Evolutionary conservation across 306 rosid genomes (phyloP), one percentile per base, ranked within the genome.

Genomic region (Medicago arabica): DNA sequence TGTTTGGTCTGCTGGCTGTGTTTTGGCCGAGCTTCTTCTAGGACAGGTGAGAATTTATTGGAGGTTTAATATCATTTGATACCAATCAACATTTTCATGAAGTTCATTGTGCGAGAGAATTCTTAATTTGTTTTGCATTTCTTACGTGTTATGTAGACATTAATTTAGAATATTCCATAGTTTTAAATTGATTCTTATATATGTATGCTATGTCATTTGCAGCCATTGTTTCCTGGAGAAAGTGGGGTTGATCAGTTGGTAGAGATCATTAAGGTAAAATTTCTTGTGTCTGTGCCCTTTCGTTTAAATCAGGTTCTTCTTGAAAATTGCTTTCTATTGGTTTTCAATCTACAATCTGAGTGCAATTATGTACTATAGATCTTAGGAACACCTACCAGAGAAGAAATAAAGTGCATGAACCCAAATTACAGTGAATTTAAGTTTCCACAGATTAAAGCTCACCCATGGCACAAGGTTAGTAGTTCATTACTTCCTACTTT

Each of bases 211-310:
- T 54, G 47, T 81, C 71, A 5, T 78, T 70, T 89, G 85, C 93
- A 94, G 98, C 98, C 98, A 9, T 61, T 94, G 86, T 94, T 94
- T 90, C 98, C 98, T 7, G 98, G 98, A 40, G 98, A 91, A 72
- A 94, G 96, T 76, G 97, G 97, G 16, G 96, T 94, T 76, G 98
- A 94, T 91, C 98, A 94, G 80, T 84, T 94, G 83, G 98, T 94
- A 17, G 97, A 94, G 87, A 94, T 94, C 71, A 94, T 94, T 64
- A 94, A 94, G 95, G 98, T 94, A 72, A 31, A 47, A 25, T 14
- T 50, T 71, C 7, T 69, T 46, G 47, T 67, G 11, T 38, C 57
- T 15, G 19, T 31, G 8, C 71, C 41, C 5, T 43, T 38, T 36
- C 67, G 34, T 15, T 15, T 50, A 15, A 55, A 38, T 68, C 15